Conservation (phyloP, 805 yeast genomes). For the Vanderwaltozyma verrucispora region DNA sequence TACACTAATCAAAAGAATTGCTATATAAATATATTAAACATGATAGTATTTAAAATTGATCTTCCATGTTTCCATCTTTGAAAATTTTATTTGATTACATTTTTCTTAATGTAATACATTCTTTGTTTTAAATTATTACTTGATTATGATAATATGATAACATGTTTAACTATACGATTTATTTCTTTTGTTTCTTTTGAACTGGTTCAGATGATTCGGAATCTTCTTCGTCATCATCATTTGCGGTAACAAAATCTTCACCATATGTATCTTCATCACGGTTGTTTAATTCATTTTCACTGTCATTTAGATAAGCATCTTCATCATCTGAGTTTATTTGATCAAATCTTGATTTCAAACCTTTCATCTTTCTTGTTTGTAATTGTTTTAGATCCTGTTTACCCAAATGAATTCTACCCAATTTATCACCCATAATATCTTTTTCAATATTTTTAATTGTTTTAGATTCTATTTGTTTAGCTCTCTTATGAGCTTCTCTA, state of each 20-base stretch:
- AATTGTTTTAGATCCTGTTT: conserved; percentile 81
- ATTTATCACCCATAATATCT: conserved; percentile 90
- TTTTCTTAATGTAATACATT: too few species aligned
- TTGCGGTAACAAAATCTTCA: conserved; percentile 28
- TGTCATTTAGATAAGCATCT: conserved; percentile 36
- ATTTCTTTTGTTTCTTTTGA: conserved; percentile 23
- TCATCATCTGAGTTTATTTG: conserved; percentile 49
- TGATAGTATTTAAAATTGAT: too few species aligned
- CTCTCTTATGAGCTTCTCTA: conserved; percentile 75
- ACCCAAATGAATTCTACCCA: conserved; percentile 94
- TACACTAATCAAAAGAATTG: too few species aligned
- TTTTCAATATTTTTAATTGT: conserved; percentile 80
- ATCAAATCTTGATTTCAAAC: conserved; percentile 79
- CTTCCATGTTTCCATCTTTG: too few species aligned
- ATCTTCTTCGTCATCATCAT: conserved; percentile 16
- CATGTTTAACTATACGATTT: too few species aligned
- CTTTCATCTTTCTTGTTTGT: conserved; percentile 98
- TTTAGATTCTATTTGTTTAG: conserved; percentile 73
- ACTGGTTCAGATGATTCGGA: conserved; percentile 14
- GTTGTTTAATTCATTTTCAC: conserved; percentile 29
- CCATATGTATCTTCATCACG: conserved; percentile 18
- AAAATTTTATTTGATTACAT: too few species aligned
- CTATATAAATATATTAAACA: too few species aligned
- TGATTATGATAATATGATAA: too few species aligned
- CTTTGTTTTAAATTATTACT: too few species aligned